A percentile compares a stretch with the other conserved stretches of the same genome.
Evolutionary conservation across 2,329 filamentous ascomycete species (phyloP).

Genomic region (Exophiala mesophila): DNA sequence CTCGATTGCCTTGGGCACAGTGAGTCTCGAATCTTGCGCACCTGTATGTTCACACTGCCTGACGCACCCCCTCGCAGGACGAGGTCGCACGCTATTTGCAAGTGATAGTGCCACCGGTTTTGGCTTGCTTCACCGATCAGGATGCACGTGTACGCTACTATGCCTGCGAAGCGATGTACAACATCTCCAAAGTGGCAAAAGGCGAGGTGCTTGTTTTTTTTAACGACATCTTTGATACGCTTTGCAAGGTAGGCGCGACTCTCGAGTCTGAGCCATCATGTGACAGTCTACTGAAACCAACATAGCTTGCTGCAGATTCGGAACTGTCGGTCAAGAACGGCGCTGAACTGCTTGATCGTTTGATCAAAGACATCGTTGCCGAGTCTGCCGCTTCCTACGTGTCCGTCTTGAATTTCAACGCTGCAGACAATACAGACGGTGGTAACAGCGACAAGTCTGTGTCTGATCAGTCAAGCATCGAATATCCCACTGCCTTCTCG

Average conservation of each 20-base stretch:
- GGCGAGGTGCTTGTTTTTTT: constrained; percentile 96
- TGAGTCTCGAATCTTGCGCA: constrained; percentile 47
- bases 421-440: constrained; percentile 32
- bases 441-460: constrained; percentile 33
- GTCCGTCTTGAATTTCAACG: constrained; percentile 69
- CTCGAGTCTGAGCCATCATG: not conserved
- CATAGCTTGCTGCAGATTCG: constrained; percentile 84
- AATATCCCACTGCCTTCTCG: constrained; percentile 84
- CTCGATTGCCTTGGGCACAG: constrained; percentile 87
- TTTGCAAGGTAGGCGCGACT: constrained; percentile 70
- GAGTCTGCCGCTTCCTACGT: constrained; percentile 94
- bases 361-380: constrained; percentile 93
- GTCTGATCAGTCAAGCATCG: constrained; percentile 34
- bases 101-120: constrained; percentile 89
- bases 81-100: constrained; percentile 88
- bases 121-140: constrained; percentile 96
- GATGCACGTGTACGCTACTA: constrained; percentile 97
- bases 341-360: constrained; percentile 85
- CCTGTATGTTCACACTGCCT: not conserved
- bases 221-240: constrained; percentile 94
- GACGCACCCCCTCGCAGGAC: constrained; percentile 42
- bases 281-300: constrained; percentile 13
- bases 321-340: constrained; percentile 98
- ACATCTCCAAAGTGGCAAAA: constrained; percentile 98
- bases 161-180: constrained; percentile 99